Percentiles rank a stretch among this genome's conserved stretches.
phyloP scores from a whole-genome alignment of 108 stramenopile species.

The Discostella pseudostelligera region DNA sequence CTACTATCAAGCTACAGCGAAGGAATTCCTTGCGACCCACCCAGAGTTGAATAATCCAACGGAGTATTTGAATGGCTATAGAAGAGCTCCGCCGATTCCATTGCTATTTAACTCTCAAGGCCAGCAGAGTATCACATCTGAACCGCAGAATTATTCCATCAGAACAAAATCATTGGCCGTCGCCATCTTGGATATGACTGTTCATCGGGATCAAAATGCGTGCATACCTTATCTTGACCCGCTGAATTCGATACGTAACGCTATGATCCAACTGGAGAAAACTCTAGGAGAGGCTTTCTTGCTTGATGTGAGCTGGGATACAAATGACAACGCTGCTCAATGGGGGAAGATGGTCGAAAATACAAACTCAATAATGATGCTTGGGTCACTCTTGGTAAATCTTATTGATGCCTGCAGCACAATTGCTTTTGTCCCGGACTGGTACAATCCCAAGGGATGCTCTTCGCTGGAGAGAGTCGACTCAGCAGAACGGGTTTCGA shows the following conservation, averaged over 20 bases:
- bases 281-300: slow-evolving; percentile 52
- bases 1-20: slow-evolving; percentile 18
- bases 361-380: slow-evolving; percentile 44
- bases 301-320: slow-evolving; percentile 57
- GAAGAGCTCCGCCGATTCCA: slow-evolving; percentile 30
- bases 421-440: slow-evolving; percentile 54
- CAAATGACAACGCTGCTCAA: slow-evolving; percentile 20
- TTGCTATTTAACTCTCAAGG: slow-evolving; percentile 27
- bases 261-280: slow-evolving; percentile 53
- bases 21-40: slow-evolving; percentile 1
- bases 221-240: slow-evolving; percentile 45
- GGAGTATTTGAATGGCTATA: slow-evolving; percentile 34
- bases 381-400: slow-evolving; percentile 51
- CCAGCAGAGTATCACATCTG: slow-evolving; percentile 3
- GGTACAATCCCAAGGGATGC: slow-evolving; percentile 51
- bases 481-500: not conserved
- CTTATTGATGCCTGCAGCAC: slow-evolving; percentile 60
- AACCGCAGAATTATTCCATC: slow-evolving; percentile 11
- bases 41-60: slow-evolving; percentile 30
- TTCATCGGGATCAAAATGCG: slow-evolving; percentile 1
- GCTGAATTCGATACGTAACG: slow-evolving; percentile 49
- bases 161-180: slow-evolving; percentile 10
- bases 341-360: slow-evolving; percentile 51
- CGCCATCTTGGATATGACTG: slow-evolving; percentile 10
- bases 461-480: not conserved